These are phyloP conservation scores for Pseudozyma sp. DNA, from an alignment of 1,284 basidiomycete species.

Conservation along the genomic window DNA sequence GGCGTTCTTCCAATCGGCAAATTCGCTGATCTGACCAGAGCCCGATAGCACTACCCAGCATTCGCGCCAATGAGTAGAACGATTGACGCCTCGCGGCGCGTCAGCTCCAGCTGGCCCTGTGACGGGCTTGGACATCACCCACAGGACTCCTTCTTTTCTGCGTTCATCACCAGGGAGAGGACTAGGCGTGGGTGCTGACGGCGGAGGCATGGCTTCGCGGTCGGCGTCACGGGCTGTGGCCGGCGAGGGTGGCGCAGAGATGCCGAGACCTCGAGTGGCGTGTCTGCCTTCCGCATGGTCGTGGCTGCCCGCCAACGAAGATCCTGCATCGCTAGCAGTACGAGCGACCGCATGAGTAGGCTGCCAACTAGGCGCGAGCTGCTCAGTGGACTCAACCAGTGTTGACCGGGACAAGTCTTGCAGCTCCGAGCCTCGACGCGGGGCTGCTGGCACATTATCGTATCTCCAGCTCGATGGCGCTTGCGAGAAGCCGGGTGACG, in stretches of 20 bases:
- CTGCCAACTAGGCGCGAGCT: slow-evolving; percentile 4
- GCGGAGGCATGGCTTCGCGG: not conserved
- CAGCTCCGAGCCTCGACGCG: slow-evolving; percentile 14
- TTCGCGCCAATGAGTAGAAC: slow-evolving; percentile 53
- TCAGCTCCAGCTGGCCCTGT: slow-evolving; percentile 45
- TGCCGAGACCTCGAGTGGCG: slow-evolving; percentile 17
- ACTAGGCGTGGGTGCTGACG: not conserved
- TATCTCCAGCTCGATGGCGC: slow-evolving; percentile 28
- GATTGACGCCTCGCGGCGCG: slow-evolving; percentile 53
- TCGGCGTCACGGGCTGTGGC: not conserved
- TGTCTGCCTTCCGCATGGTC: not conserved
- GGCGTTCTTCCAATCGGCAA: slow-evolving; percentile 59
- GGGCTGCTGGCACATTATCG: slow-evolving; percentile 4
- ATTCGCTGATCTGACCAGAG: slow-evolving; percentile 58
- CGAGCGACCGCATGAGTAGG: not conserved
- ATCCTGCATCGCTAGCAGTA: slow-evolving; percentile 13
- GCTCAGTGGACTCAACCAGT: not conserved
- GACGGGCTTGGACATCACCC: slow-evolving; percentile 55
- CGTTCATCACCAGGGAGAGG: slow-evolving; percentile 27
- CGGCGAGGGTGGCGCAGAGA: slow-evolving; percentile 11
- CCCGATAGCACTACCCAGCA: slow-evolving; percentile 63
- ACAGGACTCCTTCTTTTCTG: slow-evolving; percentile 62
- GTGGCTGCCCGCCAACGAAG: slow-evolving; percentile 4
- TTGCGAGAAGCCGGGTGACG: slow-evolving; percentile 12
- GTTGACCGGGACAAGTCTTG: not conserved